Evolutionary conservation across 768 basidiomycete genomes (phyloP).

Genomic region (Suillus variegatus): DNA sequence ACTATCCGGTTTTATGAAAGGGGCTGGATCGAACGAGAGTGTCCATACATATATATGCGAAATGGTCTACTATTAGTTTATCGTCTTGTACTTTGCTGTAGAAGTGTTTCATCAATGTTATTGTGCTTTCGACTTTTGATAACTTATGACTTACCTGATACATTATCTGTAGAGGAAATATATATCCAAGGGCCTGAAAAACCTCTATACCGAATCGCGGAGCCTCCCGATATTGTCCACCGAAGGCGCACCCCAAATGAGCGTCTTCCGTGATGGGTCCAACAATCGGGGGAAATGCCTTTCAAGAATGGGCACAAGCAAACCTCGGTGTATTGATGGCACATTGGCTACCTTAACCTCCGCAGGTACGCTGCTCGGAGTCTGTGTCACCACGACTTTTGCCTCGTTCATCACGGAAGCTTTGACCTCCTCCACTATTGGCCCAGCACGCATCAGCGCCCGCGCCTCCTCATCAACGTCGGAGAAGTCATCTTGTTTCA

Average conservation of each 20-base stretch:
- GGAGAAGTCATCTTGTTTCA: slow-evolving; percentile 91
- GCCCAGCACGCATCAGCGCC: slow-evolving; percentile 44
- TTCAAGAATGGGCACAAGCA: slow-evolving; percentile 47
- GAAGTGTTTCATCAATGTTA: not conserved
- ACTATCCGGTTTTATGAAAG: not conserved
- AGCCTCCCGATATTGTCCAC: slow-evolving; percentile 62
- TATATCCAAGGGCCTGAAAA: not conserved
- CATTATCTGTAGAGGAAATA: not conserved
- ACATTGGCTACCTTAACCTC: not conserved
- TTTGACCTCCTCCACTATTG: slow-evolving; percentile 31
- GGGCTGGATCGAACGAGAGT: slow-evolving; percentile 11
- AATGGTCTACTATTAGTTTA: slow-evolving; percentile 11
- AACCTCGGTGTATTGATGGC: slow-evolving; percentile 36
- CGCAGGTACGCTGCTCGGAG: not conserved
- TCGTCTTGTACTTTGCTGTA: not conserved
- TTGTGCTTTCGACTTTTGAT: not conserved
- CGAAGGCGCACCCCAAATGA: slow-evolving; percentile 74
- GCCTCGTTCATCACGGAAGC: slow-evolving; percentile 25
- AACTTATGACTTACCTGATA: not conserved
- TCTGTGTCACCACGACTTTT: slow-evolving; percentile 16
- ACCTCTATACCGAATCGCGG: slow-evolving; percentile 23
- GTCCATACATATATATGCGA: slow-evolving; percentile 3
- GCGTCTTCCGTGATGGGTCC: slow-evolving; percentile 61
- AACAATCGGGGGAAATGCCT: slow-evolving; percentile 49
- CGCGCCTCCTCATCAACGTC: slow-evolving; percentile 81